These are phyloP conservation scores for Pythium sp. DNA, from an alignment of 352 stramenopile species.

Conservation along the genomic window DNA sequence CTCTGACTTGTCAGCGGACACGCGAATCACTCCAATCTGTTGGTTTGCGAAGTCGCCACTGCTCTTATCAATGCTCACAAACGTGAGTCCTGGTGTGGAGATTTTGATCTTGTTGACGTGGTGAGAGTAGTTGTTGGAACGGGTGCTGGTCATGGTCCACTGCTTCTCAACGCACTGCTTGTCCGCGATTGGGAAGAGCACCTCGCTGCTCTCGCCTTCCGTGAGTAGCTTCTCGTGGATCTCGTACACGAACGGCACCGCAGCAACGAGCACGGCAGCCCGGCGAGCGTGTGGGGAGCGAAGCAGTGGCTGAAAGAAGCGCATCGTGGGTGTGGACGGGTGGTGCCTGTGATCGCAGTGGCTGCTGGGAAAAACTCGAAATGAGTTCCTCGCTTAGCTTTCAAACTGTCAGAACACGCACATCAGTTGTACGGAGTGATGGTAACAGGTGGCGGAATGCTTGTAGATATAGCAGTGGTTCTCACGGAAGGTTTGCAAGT, in stretches of 20 bases:
- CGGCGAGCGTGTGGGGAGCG: not conserved
- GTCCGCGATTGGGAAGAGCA: slow-evolving; percentile 4
- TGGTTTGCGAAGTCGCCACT: not conserved
- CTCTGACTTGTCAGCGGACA: slow-evolving; percentile 3
- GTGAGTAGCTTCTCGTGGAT: slow-evolving; percentile 1
- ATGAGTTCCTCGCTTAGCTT: not conserved
- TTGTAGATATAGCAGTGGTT: not conserved
- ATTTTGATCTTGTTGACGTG: slow-evolving; percentile 9
- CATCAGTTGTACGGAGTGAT: not conserved
- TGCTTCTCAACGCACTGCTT: slow-evolving; percentile 14
- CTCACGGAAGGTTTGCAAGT: no score
- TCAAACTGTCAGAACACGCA: not conserved
- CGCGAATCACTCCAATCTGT: slow-evolving; percentile 7
- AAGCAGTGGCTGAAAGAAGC: not conserved
- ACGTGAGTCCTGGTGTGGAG: slow-evolving; percentile 11
- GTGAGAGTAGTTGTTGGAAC: not conserved
- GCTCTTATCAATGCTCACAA: not conserved
- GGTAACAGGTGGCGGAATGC: not conserved
- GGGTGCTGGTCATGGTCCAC: slow-evolving; percentile 1
- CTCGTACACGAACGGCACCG: slow-evolving; percentile 4
- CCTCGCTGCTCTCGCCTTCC: not conserved
- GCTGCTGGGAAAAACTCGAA: not conserved
- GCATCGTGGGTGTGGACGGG: not conserved
- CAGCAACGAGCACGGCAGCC: not conserved
- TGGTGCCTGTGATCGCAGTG: not conserved